Evolutionary conservation across 2,329 filamentous ascomycete species (phyloP).

Genomic region (Dactylonectria estremocensis): DNA sequence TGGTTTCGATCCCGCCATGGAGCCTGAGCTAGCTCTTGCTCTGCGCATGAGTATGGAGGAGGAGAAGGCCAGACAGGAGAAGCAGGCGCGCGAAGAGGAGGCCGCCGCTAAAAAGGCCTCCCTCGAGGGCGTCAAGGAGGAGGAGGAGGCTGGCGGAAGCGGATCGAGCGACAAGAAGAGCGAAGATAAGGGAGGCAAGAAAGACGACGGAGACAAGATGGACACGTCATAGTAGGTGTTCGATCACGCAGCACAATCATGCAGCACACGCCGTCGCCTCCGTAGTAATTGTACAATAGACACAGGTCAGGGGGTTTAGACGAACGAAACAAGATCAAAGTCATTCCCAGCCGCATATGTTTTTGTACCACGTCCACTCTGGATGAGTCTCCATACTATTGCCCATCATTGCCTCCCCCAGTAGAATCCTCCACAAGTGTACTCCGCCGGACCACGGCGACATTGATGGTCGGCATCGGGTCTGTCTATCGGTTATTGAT

Average conservation of each 20-base stretch:
- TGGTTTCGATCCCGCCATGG: slow-evolving; percentile 90
- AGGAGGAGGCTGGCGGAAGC: slow-evolving; percentile 72
- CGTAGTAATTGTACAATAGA: slow-evolving; percentile 56
- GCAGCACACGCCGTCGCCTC: slow-evolving; percentile 44
- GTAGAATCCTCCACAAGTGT: slow-evolving; percentile 18
- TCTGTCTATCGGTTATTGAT: slow-evolving; percentile 70
- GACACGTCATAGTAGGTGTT: slow-evolving; percentile 77
- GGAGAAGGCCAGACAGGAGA: slow-evolving; percentile 94
- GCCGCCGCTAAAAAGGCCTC: slow-evolving; percentile 80
- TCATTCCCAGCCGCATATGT: slow-evolving; percentile 40
- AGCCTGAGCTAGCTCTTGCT: slow-evolving; percentile 94
- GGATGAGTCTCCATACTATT: slow-evolving; percentile 15
- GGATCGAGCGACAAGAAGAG: slow-evolving; percentile 81
- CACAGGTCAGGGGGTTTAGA: slow-evolving; percentile 47
- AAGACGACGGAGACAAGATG: slow-evolving; percentile 84
- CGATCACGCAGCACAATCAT: slow-evolving; percentile 13
- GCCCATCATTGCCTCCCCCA: slow-evolving; percentile 28
- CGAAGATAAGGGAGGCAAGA: slow-evolving; percentile 73
- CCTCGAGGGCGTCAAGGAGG: slow-evolving; percentile 87
- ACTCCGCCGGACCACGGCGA: not conserved
- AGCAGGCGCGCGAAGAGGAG: slow-evolving; percentile 83
- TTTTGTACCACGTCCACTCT: slow-evolving; percentile 15
- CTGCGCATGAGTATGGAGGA: slow-evolving; percentile 98
- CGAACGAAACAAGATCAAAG: slow-evolving; percentile 42
- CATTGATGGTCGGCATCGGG: not conserved